A percentile compares a stretch with the other conserved stretches of the same genome.
Evolutionary conservation across 2,329 filamentous ascomycete species (phyloP).

Genomic region (Colletotrichum acutatum): DNA sequence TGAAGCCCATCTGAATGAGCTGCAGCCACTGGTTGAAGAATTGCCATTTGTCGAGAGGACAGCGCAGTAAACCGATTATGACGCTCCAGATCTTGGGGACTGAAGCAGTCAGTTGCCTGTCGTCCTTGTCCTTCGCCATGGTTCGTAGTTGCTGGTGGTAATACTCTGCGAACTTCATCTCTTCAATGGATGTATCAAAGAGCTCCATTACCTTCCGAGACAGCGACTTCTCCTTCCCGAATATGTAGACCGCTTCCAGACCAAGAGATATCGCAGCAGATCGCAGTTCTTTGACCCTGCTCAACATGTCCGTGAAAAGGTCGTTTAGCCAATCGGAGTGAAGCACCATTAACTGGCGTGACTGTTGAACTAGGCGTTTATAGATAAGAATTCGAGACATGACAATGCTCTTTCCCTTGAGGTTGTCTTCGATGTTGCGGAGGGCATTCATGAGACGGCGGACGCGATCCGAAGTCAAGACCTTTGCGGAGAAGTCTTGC

Average conservation of each 20-base stretch:
- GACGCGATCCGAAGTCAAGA: constrained; percentile 79
- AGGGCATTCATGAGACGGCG: constrained; percentile 77
- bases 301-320: constrained; percentile 84
- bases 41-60: constrained; percentile 74
- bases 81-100: constrained; percentile 93
- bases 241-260: constrained; percentile 72
- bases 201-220: constrained; percentile 75
- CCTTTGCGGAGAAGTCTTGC: constrained; percentile 80
- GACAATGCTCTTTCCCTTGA: constrained; percentile 84
- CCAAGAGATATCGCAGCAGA: constrained; percentile 79
- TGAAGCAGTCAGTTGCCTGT: constrained; percentile 59
- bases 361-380: constrained; percentile 78
- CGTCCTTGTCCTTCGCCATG: constrained; percentile 74
- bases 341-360: constrained; percentile 74
- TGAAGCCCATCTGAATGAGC: constrained; percentile 86
- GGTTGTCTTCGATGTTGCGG: constrained; percentile 76
- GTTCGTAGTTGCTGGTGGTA: constrained; percentile 74
- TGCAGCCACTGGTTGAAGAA: constrained; percentile 80
- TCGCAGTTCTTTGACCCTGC: constrained; percentile 80
- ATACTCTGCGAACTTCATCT: constrained; percentile 74
- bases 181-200: constrained; percentile 67
- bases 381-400: constrained; percentile 84
- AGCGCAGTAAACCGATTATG: constrained; percentile 81
- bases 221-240: constrained; percentile 76
- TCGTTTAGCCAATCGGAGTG: constrained; percentile 85